Percentiles rank a stretch among this genome's conserved stretches.
phyloP scores from a whole-genome alignment of 73 alveolate species.

The Paramecium sexaurelia region DNA sequence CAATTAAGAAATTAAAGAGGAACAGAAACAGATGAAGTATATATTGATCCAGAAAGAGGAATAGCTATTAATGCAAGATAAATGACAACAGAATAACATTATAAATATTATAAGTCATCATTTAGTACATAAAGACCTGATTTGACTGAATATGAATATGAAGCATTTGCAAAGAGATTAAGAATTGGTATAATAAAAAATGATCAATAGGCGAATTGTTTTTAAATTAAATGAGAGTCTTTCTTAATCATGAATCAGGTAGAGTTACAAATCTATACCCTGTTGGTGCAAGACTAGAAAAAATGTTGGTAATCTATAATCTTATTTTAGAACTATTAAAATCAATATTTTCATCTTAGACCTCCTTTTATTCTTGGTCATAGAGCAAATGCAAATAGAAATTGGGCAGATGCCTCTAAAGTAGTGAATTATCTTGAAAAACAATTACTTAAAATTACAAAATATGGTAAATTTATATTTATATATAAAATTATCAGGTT shows the following conservation, averaged over 20 bases:
- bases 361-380: constrained; percentile 38
- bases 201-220: not conserved
- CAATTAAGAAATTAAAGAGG: not conserved
- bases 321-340: not conserved
- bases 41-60: constrained; percentile 46
- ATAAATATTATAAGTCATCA: not conserved
- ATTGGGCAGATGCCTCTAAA: constrained; percentile 46
- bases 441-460: not conserved
- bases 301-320: not conserved
- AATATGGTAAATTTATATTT: too few species aligned
- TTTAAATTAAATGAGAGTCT: not conserved
- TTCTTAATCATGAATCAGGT: not conserved
- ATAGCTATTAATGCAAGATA: constrained; percentile 41
- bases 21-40: constrained; percentile 7
- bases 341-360: constrained; percentile 6
- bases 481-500: too few species aligned
- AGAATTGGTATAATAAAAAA: not conserved
- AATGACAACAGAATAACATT: not conserved
- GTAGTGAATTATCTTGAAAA: constrained; percentile 33
- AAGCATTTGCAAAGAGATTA: constrained; percentile 23
- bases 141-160: constrained; percentile 43
- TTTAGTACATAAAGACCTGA: constrained; percentile 33
- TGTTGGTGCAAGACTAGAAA: not conserved
- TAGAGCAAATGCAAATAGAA: constrained; percentile 48
- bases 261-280: not conserved